A percentile compares a stretch with the other conserved stretches of the same genome.
Conservation (phyloP, 2,329 filamentous ascomycete species). For the Sclerotinia glacialis region DNA sequence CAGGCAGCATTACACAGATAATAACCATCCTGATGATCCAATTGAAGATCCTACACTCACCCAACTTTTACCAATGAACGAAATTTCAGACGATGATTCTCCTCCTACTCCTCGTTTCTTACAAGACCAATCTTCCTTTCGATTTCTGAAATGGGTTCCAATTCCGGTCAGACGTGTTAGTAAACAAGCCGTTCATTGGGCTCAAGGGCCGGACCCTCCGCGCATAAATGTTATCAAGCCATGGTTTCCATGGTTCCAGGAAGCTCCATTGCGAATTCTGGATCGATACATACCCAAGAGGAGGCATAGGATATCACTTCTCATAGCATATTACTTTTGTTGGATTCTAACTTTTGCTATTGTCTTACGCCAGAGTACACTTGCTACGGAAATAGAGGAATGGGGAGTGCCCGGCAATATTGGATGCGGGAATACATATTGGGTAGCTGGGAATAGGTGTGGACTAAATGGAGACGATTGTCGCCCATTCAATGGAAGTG, state of each 20-base stretch:
- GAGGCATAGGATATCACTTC: slow-evolving; percentile 57
- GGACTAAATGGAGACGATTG: slow-evolving; percentile 73
- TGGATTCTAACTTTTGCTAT: slow-evolving; percentile 71
- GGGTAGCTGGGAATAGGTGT: slow-evolving; percentile 68
- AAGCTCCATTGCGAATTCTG: slow-evolving; percentile 61
- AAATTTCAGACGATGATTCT: slow-evolving; percentile 45
- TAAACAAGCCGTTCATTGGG: slow-evolving; percentile 49
- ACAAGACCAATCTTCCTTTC: slow-evolving; percentile 51
- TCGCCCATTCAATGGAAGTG: slow-evolving; percentile 68
- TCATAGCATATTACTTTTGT: slow-evolving; percentile 58
- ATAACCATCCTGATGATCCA: slow-evolving; percentile 37
- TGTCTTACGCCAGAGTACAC: slow-evolving; percentile 62
- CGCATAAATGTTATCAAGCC: slow-evolving; percentile 53
- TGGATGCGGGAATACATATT: slow-evolving; percentile 67
- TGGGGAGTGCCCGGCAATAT: slow-evolving; percentile 66
- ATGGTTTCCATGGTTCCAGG: slow-evolving; percentile 64
- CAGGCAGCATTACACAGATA: slow-evolving; percentile 25
- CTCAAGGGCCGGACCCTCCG: slow-evolving; percentile 54
- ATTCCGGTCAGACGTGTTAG: slow-evolving; percentile 51
- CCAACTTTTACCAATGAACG: slow-evolving; percentile 41
- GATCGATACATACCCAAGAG: slow-evolving; percentile 59
- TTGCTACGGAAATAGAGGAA: slow-evolving; percentile 59
- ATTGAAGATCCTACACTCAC: slow-evolving; percentile 35
- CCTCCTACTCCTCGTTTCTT: slow-evolving; percentile 59
- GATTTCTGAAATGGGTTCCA: slow-evolving; percentile 56